Evolutionary conservation across 2,329 filamentous ascomycete species (phyloP), one percentile per base, ranked within the genome.

Genomic region (Zymoseptoria passerinii): DNA sequence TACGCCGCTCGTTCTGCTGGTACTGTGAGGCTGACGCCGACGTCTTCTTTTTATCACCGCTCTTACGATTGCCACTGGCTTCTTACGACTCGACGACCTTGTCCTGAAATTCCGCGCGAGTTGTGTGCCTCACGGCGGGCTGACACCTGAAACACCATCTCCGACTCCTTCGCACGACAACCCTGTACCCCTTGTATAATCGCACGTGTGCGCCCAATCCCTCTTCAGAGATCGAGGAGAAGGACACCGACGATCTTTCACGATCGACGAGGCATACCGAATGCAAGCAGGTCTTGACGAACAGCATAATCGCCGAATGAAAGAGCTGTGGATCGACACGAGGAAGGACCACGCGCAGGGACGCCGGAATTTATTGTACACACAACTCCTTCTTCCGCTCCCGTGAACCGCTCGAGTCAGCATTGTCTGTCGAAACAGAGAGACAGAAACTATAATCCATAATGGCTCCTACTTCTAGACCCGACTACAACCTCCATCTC

Each of bases 381-480:
- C 35, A 44, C n/a, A 44, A 44, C 13, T 16, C 35, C 13, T 44
- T 44, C 35, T 44, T 16, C 16, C 35, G 35, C 35, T 44, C 35
- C 35, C 35, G 16, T 44, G 13, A 44, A n/a, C 5, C 13, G 35
- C 35, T 44, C 35, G 35, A 44, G 35, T 44, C 35, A 44, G 35
- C 35, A 4, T 44, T 16, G 9, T 44, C 35, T 44, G 10, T 44
- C 35, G 35, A 44, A 44, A 44, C 35, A 44, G 35, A 44, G 35
- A 44, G 35, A 44, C 35, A 44, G 35, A n/a, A 13, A 62, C 62
- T 65, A 68, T 89, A 91, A 91, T 91, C 80, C 83, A 91, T 92
- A 91, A 95, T 96, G 91, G 88, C 89, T 81, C 89, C 83, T 77
- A 73, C 78, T 59, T 81, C 87, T 75, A 87, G 90, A 83, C 84